A percentile compares a stretch with the other conserved stretches of the same genome.
phyloP scores from a whole-genome alignment of 2,329 filamentous ascomycete species.

The Orbilia ellipsospora region DNA sequence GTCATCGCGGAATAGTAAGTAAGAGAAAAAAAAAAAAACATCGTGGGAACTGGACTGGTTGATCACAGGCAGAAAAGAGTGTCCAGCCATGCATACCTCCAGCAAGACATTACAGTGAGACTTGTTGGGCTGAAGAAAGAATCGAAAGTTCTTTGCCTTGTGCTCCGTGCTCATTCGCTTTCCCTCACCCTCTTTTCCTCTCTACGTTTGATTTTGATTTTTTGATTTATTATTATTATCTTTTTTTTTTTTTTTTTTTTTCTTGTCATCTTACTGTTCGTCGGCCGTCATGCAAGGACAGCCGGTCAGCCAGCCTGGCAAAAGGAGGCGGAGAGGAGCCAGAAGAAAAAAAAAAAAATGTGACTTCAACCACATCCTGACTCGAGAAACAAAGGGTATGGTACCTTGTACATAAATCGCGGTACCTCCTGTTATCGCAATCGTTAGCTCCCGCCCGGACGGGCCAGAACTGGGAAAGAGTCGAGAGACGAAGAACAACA shows the following conservation, averaged over 20 bases:
- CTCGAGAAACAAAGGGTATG: conserved; percentile 41
- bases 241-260: background rate
- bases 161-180: background rate
- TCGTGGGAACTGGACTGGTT: too few species aligned
- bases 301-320: conserved; percentile 40
- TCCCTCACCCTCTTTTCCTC: background rate
- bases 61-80: too few species aligned
- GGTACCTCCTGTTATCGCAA: conserved; percentile 54
- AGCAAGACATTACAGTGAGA: too few species aligned
- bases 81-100: too few species aligned
- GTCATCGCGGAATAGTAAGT: conserved; percentile 35
- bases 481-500: background rate
- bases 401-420: conserved; percentile 55
- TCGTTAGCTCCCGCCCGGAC: conserved; percentile 21
- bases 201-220: background rate
- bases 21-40: conserved; percentile 19
- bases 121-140: background rate
- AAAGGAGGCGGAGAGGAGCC: conserved; percentile 38
- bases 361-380: conserved; percentile 14
- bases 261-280: background rate
- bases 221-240: background rate
- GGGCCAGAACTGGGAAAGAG: background rate
- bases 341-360: background rate
- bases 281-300: conserved; percentile 42
- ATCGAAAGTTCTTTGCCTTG: conserved; percentile 15